Evolutionary conservation across 23 red algal genomes (phyloP).

Genomic region (Gracilariopsis chorda): DNA sequence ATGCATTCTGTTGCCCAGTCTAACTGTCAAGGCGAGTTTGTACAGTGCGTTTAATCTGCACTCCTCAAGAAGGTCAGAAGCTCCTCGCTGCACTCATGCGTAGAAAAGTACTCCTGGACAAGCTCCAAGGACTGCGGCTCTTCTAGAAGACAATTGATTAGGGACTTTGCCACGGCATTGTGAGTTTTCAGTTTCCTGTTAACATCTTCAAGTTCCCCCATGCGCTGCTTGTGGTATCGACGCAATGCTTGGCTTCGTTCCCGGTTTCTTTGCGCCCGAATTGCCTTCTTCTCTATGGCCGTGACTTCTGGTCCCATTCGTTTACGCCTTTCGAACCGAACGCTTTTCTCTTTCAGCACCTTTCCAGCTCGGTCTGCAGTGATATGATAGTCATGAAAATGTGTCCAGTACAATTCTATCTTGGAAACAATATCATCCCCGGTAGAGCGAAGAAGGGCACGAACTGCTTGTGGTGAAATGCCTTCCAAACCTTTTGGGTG

Average conservation of each 20-base stretch:
- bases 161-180: conserved; percentile 35
- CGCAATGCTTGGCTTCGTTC: conserved; percentile 53
- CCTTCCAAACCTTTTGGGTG: neutral
- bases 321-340: conserved; percentile 39
- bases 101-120: conserved; percentile 14
- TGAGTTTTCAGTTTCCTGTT: conserved; percentile 6
- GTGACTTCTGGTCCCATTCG: conserved; percentile 47
- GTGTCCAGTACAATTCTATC: conserved; percentile 23
- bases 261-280: conserved; percentile 53
- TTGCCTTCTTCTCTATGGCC: conserved; percentile 51
- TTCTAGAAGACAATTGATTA: conserved; percentile 47
- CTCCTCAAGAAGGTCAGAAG: conserved; percentile 26
- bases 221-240: conserved; percentile 44
- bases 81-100: conserved; percentile 40
- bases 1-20: no score
- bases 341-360: conserved; percentile 6
- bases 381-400: conserved; percentile 16
- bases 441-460: neutral
- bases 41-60: no score
- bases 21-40: no score
- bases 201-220: conserved; percentile 7
- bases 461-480: conserved; percentile 1
- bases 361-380: neutral
- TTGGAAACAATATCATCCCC: neutral
- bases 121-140: neutral